Conservation (phyloP, 805 yeast species). For the Saccharomycopsis capsularis region DNA sequence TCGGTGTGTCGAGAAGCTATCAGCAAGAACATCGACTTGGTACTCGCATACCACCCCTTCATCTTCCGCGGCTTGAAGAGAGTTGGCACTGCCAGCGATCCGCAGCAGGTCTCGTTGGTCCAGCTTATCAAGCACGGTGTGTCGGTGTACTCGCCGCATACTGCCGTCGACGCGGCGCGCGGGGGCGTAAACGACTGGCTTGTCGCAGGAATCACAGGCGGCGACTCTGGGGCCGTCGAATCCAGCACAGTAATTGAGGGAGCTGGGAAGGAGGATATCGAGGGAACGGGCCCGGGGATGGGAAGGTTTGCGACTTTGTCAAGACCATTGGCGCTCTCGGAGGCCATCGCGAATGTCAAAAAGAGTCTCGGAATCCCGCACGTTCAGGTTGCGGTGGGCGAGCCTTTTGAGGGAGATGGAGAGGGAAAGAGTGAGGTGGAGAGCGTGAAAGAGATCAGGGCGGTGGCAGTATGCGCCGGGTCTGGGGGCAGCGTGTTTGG, state of each 20-base stretch:
- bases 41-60: slow-evolving; percentile 91
- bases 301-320: slow-evolving; percentile 60
- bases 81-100: slow-evolving; percentile 50
- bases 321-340: slow-evolving; percentile 36
- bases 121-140: slow-evolving; percentile 69
- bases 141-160: slow-evolving; percentile 91
- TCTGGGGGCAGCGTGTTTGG: slow-evolving; percentile 78
- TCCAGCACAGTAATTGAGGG: neutral
- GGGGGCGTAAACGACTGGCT: slow-evolving; percentile 97
- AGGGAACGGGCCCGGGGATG: slow-evolving; percentile 59
- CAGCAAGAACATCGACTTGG: slow-evolving; percentile 40
- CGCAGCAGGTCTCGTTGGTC: slow-evolving; percentile 77
- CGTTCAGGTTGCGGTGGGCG: slow-evolving; percentile 54
- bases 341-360: slow-evolving; percentile 49
- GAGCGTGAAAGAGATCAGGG: slow-evolving; percentile 33
- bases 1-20: slow-evolving; percentile 85
- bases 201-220: slow-evolving; percentile 47
- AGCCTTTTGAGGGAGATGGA: slow-evolving; percentile 24
- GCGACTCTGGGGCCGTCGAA: slow-evolving; percentile 12
- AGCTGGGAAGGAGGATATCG: slow-evolving; percentile 23
- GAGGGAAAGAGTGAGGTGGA: slow-evolving; percentile 22
- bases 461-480: slow-evolving; percentile 90
- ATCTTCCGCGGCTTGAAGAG: slow-evolving; percentile 83
- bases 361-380: slow-evolving; percentile 41
- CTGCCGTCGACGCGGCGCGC: slow-evolving; percentile 86